Conservation (phyloP, 2,329 filamentous ascomycete species). For the Beauveria scarabaeidicola region DNA sequence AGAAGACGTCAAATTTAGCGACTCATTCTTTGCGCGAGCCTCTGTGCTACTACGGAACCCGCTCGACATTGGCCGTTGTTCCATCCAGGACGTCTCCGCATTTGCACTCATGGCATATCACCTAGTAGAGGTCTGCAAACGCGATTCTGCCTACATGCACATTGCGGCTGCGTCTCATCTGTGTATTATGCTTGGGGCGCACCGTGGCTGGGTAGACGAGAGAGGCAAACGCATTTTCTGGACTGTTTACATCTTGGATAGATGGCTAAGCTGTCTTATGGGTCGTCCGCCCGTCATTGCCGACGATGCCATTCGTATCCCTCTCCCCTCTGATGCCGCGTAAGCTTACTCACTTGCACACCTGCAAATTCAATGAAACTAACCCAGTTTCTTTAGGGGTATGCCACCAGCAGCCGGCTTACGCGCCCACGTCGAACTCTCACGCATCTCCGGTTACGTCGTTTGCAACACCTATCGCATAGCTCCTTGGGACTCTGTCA, state of each 20-base stretch:
- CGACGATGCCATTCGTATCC: conserved; percentile 38
- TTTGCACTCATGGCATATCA: conserved; percentile 41
- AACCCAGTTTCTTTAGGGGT: conserved; percentile 20
- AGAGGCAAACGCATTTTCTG: conserved; percentile 39
- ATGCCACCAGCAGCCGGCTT: conserved; percentile 37
- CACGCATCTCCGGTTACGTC: conserved; percentile 39
- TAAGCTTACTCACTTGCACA: conserved; percentile 23
- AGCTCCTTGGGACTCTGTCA: conserved; percentile 22
- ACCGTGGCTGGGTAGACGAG: conserved; percentile 36
- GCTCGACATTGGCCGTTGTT: conserved; percentile 32
- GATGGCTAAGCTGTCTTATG: conserved; percentile 40
- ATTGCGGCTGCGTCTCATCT: conserved; percentile 19
- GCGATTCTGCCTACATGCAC: conserved; percentile 41
- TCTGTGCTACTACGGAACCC: conserved; percentile 37
- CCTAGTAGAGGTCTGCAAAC: conserved; percentile 39
- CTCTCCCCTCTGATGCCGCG: conserved; percentile 31
- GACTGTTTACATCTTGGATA: conserved; percentile 43
- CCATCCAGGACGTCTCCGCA: conserved; percentile 34
- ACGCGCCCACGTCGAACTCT: conserved; percentile 36
- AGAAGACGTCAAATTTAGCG: conserved; percentile 28
- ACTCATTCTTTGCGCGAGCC: conserved; percentile 37
- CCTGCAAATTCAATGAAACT: background rate
- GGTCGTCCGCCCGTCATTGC: conserved; percentile 38
- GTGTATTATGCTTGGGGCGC: conserved; percentile 39
- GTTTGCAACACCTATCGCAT: conserved; percentile 38